Base-by-base conservation (phyloP, 2,329 filamentous ascomycete species). In the Ophioceras dolichostomum region DNA sequence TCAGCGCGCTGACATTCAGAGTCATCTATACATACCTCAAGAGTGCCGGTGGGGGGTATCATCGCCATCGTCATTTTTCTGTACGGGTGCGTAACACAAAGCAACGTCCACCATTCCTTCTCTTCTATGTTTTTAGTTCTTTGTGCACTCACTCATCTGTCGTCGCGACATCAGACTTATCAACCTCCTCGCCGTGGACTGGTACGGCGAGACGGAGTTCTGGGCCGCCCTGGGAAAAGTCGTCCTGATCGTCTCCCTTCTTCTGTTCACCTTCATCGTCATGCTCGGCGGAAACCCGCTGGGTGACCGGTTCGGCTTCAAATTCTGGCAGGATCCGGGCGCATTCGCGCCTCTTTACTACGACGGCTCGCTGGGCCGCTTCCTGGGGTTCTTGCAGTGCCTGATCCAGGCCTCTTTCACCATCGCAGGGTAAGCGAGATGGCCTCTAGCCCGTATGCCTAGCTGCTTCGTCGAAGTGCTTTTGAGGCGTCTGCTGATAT, bases 231-330 rank as follows among this genome's bases (percentile, higher is more conserved):
- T 83, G 2, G 78, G 78, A 38, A 86, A 87, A 53, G 70, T 86
- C 3, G 47, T 87, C 2, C 66, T 87, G 36, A 83, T 83, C 41
- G 57, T 86, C 26, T 80, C 74, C 1, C 65, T 89, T 36, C 70
- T 88, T 46, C 48, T 76, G 44, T 88, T 84, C 60, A 89, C 85
- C 2, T 85, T 94, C 50, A 68, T 93, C 45, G 75, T 77, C 45
- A 89, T 91, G 79, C 61, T 91, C 1, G 86, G 85, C 7, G 86
- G 82, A 3, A 91, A 89, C 46, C 86, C 86, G 0, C 54, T 76
- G 1, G 64, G 72, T 27, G 80, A 88, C 46, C 64, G 72, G 0
- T 83, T 83, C 43, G 83, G 83, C 1, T 89, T 89, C 24, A 36
- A 27, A 14, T 76, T 70, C 53, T 81, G 76, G 74, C 62, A 68